Evolutionary conservation across 306 rosid species (phyloP).

Genomic region (Lablab purpureus): DNA sequence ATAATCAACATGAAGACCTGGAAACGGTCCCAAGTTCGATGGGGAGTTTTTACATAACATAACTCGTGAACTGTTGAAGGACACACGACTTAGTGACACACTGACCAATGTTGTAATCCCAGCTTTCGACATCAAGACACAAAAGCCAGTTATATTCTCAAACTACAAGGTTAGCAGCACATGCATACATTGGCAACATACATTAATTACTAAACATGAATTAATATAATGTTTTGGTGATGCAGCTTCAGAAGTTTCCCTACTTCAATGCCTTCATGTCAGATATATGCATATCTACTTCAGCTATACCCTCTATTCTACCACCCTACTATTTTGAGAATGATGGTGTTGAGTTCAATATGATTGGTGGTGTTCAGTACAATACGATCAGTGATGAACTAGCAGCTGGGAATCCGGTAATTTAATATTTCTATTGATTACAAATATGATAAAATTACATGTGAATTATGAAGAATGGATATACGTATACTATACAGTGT

Average conservation of each 20-base stretch:
- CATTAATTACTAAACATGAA: too few species aligned
- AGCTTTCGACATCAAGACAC: conserved; percentile 23
- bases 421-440: too few species aligned
- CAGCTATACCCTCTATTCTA: not conserved
- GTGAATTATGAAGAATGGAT: too few species aligned
- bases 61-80: not conserved
- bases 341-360: conserved; percentile 12
- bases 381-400: not conserved
- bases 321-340: not conserved
- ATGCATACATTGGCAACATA: too few species aligned
- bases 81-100: conserved; percentile 20
- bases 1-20: not conserved
- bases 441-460: too few species aligned
- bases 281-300: conserved; percentile 38
- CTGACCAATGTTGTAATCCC: conserved; percentile 39
- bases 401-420: conserved; percentile 35
- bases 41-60: not conserved
- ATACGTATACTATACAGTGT: not conserved
- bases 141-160: conserved; percentile 38
- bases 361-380: conserved; percentile 42
- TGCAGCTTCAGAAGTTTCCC: conserved; percentile 9
- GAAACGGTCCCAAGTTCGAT: not conserved
- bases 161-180: conserved; percentile 40
- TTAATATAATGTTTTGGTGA: not conserved
- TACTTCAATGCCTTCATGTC: conserved; percentile 42